Percentiles rank a stretch among this genome's conserved stretches.
These are phyloP conservation scores for Phytophthora pistaciae DNA, from an alignment of 352 stramenopile genomes.

Conservation along the genomic window DNA sequence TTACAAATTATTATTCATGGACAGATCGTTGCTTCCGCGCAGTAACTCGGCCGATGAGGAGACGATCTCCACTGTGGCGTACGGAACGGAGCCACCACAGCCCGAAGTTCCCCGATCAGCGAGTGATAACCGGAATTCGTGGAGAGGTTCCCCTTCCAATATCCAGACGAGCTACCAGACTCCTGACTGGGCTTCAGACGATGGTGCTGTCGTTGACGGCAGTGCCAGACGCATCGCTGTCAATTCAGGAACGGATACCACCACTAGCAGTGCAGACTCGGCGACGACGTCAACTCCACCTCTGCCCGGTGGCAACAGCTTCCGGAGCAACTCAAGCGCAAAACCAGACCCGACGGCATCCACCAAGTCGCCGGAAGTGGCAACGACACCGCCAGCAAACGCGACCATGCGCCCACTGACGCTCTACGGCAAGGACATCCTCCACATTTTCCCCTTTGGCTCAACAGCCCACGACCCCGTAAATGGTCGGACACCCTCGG, in stretches of 20 bases:
- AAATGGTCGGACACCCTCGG: slow-evolving; percentile 34
- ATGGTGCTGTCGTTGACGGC: slow-evolving; percentile 22
- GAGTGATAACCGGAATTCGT: slow-evolving; percentile 20
- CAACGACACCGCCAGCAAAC: slow-evolving; percentile 17
- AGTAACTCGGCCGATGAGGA: slow-evolving; percentile 23
- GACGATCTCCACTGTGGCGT: slow-evolving; percentile 34
- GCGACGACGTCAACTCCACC: slow-evolving; percentile 3
- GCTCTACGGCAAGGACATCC: slow-evolving; percentile 71
- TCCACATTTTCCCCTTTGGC: slow-evolving; percentile 55
- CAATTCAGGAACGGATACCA: slow-evolving; percentile 14
- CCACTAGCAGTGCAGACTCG: slow-evolving; percentile 1
- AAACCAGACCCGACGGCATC: slow-evolving; percentile 19
- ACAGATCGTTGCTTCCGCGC: slow-evolving; percentile 27
- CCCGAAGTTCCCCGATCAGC: slow-evolving; percentile 5
- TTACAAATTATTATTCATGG: slow-evolving; percentile 14
- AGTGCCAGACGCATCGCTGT: slow-evolving; percentile 34
- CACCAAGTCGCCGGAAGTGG: slow-evolving; percentile 7
- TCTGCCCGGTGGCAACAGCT: slow-evolving; percentile 32
- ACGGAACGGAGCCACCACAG: slow-evolving; percentile 14
- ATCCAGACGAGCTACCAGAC: slow-evolving; percentile 22
- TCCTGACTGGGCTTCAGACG: slow-evolving; percentile 33
- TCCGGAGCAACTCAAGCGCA: slow-evolving; percentile 20
- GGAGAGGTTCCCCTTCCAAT: slow-evolving; percentile 16
- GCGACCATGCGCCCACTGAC: slow-evolving; percentile 38
- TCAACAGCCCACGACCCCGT: slow-evolving; percentile 54